Evolutionary conservation across 2,329 filamentous ascomycete species (phyloP).

Genomic region (Ceratocystis diversiconidia): DNA sequence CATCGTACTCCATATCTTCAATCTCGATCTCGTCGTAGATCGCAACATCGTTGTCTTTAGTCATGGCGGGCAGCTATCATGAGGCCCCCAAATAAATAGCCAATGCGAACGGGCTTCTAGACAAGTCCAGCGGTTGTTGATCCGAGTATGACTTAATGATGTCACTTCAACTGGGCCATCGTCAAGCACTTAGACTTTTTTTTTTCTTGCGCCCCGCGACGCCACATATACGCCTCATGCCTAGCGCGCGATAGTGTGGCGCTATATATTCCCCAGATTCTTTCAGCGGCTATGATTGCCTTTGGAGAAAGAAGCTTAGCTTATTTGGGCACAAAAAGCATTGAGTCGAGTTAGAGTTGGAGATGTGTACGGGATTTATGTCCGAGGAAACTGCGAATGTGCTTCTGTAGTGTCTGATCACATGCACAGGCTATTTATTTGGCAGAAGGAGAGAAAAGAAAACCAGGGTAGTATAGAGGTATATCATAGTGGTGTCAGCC

Average conservation of each 20-base stretch:
- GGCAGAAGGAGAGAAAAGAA: neutral
- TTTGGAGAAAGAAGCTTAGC: neutral
- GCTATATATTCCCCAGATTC: neutral
- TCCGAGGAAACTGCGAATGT: neutral
- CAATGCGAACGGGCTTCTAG: too few relatives aligned
- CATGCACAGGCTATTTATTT: neutral
- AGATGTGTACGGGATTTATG: neutral
- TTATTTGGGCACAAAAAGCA: neutral
- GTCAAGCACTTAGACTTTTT: neutral
- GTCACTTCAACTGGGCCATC: too few relatives aligned
- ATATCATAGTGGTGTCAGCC: neutral
- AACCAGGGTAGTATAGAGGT: neutral
- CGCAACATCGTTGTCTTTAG: slow-evolving; percentile 47
- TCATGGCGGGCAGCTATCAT: neutral
- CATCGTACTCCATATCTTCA: slow-evolving; percentile 92
- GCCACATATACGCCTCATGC: neutral
- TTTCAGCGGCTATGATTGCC: neutral
- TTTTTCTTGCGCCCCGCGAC: slow-evolving; percentile 2
- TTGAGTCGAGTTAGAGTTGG: neutral
- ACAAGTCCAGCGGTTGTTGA: too few relatives aligned
- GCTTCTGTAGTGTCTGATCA: neutral
- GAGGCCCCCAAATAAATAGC: too few relatives aligned
- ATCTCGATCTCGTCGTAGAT: slow-evolving; percentile 98
- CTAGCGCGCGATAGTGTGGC: neutral
- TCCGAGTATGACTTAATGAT: too few relatives aligned